Percentiles rank a stretch among this genome's conserved stretches.
Evolutionary conservation across 371 early-diverging fungal genomes (phyloP).

Genomic region (Mortierella sp.): DNA sequence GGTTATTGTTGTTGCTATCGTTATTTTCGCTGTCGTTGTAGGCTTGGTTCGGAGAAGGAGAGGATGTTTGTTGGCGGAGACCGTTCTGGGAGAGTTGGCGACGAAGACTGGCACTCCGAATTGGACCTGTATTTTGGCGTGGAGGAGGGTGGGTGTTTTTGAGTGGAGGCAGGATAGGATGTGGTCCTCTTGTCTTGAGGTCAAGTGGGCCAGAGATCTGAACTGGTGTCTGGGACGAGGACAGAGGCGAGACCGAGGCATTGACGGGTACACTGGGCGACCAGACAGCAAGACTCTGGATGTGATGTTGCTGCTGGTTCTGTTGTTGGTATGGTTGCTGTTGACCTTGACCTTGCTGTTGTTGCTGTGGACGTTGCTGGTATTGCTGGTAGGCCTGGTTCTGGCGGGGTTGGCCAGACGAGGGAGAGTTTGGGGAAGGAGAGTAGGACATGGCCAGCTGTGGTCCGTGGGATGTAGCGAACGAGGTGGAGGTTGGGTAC

Average conservation of each 20-base stretch:
- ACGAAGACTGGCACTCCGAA: constrained; percentile 37
- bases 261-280: constrained; percentile 36
- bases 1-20: not conserved
- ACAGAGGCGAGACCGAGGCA: constrained; percentile 11
- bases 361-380: constrained; percentile 5
- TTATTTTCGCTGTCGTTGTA: constrained; percentile 15
- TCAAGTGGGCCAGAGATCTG: constrained; percentile 53
- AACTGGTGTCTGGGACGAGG: constrained; percentile 22
- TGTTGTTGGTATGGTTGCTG: constrained; percentile 19
- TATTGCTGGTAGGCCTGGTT: constrained; percentile 22
- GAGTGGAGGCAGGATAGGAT: constrained; percentile 46
- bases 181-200: constrained; percentile 43
- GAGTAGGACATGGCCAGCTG: constrained; percentile 6
- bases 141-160: constrained; percentile 39
- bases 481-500: not conserved
- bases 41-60: constrained; percentile 21
- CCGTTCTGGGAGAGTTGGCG: constrained; percentile 41
- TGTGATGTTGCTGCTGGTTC: constrained; percentile 18
- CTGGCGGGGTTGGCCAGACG: constrained; percentile 4
- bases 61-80: constrained; percentile 19
- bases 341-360: constrained; percentile 6
- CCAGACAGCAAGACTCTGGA: constrained; percentile 45
- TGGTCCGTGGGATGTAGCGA: not conserved
- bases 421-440: constrained; percentile 17
- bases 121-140: constrained; percentile 18